A percentile compares a stretch with the other conserved stretches of the same genome.
Conservation (phyloP, 768 basidiomycete species). For the Kwoniella heveanensis region DNA sequence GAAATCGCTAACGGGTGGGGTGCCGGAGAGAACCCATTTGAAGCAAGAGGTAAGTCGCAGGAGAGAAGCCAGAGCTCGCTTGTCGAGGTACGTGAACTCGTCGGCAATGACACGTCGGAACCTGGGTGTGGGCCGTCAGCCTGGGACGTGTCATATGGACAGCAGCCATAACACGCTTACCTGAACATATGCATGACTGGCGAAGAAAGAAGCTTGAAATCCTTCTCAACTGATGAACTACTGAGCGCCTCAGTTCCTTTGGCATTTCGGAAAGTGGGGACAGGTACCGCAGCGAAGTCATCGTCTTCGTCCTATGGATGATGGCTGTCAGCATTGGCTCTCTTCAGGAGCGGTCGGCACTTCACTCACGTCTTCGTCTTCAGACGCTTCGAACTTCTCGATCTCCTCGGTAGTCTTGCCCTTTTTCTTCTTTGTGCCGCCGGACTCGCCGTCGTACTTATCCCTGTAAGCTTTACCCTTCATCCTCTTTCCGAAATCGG, state of each 20-base stretch:
- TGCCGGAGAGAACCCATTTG: conserved; percentile 95
- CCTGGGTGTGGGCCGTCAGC: conserved; percentile 50
- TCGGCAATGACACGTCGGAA: conserved; percentile 86
- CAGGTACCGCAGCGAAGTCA: conserved; percentile 28
- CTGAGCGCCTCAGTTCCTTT: conserved; percentile 60
- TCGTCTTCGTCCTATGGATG: conserved; percentile 23
- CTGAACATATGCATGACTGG: conserved; percentile 89
- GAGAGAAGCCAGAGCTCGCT: conserved; percentile 74
- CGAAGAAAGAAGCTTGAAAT: conserved; percentile 77
- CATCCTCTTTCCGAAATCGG: conserved; percentile 47
- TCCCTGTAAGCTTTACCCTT: conserved; percentile 48
- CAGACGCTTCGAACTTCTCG: conserved; percentile 46
- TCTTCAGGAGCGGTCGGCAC: neutral
- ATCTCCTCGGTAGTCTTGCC: conserved; percentile 59
- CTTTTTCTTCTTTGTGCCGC: conserved; percentile 38
- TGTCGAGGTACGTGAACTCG: conserved; percentile 90
- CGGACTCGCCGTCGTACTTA: conserved; percentile 30
- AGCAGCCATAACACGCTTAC: conserved; percentile 28
- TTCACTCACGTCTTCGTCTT: conserved; percentile 58
- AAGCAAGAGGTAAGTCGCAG: conserved; percentile 74
- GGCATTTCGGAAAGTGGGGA: conserved; percentile 37
- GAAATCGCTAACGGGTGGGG: conserved; percentile 90
- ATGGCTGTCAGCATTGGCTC: neutral
- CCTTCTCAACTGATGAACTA: conserved; percentile 64
- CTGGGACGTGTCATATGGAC: neutral